phyloP scores from a whole-genome alignment of 169 alveolate species.

The Cryptosporidium xiaoi region DNA sequence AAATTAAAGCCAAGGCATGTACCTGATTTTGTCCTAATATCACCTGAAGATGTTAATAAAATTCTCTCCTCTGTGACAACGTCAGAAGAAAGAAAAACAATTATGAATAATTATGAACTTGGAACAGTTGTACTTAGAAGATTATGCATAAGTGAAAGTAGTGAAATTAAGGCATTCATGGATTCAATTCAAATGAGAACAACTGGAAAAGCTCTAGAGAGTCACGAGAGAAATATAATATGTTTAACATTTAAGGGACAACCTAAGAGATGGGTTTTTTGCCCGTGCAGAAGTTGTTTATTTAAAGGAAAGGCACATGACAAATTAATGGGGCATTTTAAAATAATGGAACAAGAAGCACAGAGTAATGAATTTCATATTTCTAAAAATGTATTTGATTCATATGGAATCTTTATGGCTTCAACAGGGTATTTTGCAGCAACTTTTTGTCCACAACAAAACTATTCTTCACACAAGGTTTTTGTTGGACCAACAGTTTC shows the following conservation, averaged over 20 bases:
- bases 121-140: constrained; percentile 67
- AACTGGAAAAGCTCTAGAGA: constrained; percentile 69
- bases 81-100: constrained; percentile 37
- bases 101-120: constrained; percentile 61
- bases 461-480: constrained; percentile 69
- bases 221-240: constrained; percentile 63
- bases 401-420: constrained; percentile 73
- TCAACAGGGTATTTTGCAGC: constrained; percentile 73
- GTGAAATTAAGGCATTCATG: constrained; percentile 75
- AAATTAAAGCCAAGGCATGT: constrained; percentile 72
- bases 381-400: constrained; percentile 68
- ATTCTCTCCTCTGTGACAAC: constrained; percentile 49
- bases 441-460: constrained; percentile 71
- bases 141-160: constrained; percentile 63
- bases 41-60: constrained; percentile 61
- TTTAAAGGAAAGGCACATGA: constrained; percentile 74
- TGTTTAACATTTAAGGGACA: constrained; percentile 70
- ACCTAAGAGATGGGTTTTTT: constrained; percentile 71
- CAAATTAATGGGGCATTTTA: constrained; percentile 73
- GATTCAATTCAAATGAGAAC: constrained; percentile 75
- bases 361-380: constrained; percentile 57
- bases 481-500: constrained; percentile 71
- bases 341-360: constrained; percentile 66
- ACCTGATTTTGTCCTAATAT: constrained; percentile 69
- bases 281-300: constrained; percentile 74